These are phyloP conservation scores for Phytopythium montanum DNA, from an alignment of 352 stramenopile species.

Conservation along the genomic window DNA sequence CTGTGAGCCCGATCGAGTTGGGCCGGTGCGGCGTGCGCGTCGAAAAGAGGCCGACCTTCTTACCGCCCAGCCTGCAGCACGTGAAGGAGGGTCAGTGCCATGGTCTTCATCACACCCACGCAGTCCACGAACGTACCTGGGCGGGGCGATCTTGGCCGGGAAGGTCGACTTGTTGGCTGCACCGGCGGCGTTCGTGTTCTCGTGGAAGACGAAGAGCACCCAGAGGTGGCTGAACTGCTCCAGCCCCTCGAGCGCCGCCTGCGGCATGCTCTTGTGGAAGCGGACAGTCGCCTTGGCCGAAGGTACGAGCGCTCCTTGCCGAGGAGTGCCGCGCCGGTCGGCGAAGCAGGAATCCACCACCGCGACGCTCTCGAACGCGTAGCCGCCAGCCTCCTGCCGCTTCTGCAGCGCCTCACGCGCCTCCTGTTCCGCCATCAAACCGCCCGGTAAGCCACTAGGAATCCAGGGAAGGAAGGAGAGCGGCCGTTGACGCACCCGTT, in stretches of 20 bases:
- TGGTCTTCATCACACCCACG: background rate
- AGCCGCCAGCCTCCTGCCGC: constrained; percentile 55
- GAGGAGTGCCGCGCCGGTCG: constrained; percentile 81
- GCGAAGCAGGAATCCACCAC: constrained; percentile 83
- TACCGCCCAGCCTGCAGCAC: constrained; percentile 43
- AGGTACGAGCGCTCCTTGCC: constrained; percentile 74
- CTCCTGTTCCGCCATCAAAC: constrained; percentile 19
- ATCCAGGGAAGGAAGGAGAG: background rate
- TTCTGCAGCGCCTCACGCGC: constrained; percentile 60
- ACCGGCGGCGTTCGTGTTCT: constrained; percentile 86
- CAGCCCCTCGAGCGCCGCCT: constrained; percentile 70
- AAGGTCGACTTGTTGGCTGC: constrained; percentile 55
- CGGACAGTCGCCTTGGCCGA: constrained; percentile 62
- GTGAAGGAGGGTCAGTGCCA: background rate
- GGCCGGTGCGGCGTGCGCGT: constrained; percentile 96
- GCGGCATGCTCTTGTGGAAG: constrained; percentile 73
- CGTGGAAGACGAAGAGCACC: constrained; percentile 91
- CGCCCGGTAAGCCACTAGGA: background rate
- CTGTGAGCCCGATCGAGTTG: constrained; percentile 92
- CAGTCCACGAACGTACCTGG: constrained; percentile 35
- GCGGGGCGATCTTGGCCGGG: constrained; percentile 76
- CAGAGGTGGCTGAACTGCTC: constrained; percentile 88
- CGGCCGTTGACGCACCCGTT: constrained; percentile 28
- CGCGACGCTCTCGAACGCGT: constrained; percentile 68
- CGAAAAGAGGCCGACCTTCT: constrained; percentile 94